Conservation (phyloP, 768 basidiomycete species). For the Infundibulicybe gibba region DNA sequence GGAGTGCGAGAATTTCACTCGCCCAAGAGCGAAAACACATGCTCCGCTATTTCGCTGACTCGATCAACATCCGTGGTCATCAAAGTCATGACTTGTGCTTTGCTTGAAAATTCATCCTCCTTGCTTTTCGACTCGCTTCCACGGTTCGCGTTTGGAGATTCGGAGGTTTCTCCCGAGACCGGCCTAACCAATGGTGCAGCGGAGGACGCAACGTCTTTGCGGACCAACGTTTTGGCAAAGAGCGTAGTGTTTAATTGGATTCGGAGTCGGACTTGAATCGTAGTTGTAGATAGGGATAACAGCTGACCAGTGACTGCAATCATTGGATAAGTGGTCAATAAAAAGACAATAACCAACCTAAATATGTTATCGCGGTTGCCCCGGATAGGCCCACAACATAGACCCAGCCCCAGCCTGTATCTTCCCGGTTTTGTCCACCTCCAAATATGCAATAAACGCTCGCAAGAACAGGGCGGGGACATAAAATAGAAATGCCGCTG, state of each 20-base stretch:
- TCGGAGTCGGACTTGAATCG: constrained; percentile 64
- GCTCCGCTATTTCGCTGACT: constrained; percentile 81
- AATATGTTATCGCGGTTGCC: constrained; percentile 25
- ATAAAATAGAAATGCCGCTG: constrained; percentile 66
- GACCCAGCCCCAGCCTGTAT: constrained; percentile 73
- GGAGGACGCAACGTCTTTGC: constrained; percentile 82
- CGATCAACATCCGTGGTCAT: constrained; percentile 96
- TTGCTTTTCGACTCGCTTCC: constrained; percentile 33
- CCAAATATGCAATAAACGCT: constrained; percentile 59
- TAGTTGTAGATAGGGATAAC: constrained; percentile 67
- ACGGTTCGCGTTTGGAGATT: no score
- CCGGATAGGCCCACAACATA: constrained; percentile 36
- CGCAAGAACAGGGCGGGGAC: constrained; percentile 57
- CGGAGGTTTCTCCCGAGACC: constrained; percentile 7
- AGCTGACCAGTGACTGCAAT: constrained; percentile 64
- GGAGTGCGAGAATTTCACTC: constrained; percentile 13
- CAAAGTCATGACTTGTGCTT: constrained; percentile 87
- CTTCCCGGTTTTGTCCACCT: constrained; percentile 51
- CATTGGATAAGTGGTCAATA: neutral
- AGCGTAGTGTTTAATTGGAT: constrained; percentile 82
- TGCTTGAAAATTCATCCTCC: constrained; percentile 61
- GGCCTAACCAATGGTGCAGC: constrained; percentile 24
- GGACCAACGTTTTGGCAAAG: constrained; percentile 81
- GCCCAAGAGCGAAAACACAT: constrained; percentile 74
- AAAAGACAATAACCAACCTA: constrained; percentile 22